Evolutionary conservation across 1,284 basidiomycete species (phyloP), one percentile per base, ranked within the genome.

Genomic region (Sparassis latifolia): DNA sequence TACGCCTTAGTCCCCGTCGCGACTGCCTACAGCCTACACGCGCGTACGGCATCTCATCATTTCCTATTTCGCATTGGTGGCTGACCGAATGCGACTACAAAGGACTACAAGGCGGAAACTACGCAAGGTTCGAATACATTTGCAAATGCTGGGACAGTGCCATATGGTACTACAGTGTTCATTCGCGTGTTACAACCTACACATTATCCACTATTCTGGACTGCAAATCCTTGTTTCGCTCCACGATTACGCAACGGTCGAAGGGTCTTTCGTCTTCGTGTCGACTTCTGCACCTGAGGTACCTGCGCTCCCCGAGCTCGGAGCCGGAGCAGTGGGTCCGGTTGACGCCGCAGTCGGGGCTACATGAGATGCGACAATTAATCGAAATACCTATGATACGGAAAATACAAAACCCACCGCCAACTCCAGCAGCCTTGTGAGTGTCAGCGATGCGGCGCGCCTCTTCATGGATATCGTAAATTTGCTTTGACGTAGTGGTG

Each of bases 391-490:
- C 31, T 5, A 51, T 28, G 6, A 12, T 9, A 5, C 31, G 12
- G 45, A 53, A 47, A 52, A n/a, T 53, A 28, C 32, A 55, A 51
- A n/a, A 42, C 30, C 46, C 12, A 10, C 49, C 45, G 9, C 57
- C 42, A 29, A 60, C 51, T 10, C 62, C 39, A 37, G 37, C 55
- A 55, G 7, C 57, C 62, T 85, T 84, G 58, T 88, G 79, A 51
- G 75, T 68, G 28, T 77, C 76, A 31, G 80, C 78, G 61, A 93
- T 89, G 42, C 92, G 81, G 51, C 77, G 74, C 1, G 92, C 92
- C 67, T 95, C 92, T 61, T 92, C 90, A 62, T 93, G 92, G 49
- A 94, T 91, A 62, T 94, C 91, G 37, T 76, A 65, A 12, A 89
- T 81, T 63, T 92, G 86, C 69, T 93, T 94, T 32, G 82, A 76